A percentile compares a stretch with the other conserved stretches of the same genome.
Conservation (phyloP, 1,284 basidiomycete genomes). For the Grifola frondosa region DNA sequence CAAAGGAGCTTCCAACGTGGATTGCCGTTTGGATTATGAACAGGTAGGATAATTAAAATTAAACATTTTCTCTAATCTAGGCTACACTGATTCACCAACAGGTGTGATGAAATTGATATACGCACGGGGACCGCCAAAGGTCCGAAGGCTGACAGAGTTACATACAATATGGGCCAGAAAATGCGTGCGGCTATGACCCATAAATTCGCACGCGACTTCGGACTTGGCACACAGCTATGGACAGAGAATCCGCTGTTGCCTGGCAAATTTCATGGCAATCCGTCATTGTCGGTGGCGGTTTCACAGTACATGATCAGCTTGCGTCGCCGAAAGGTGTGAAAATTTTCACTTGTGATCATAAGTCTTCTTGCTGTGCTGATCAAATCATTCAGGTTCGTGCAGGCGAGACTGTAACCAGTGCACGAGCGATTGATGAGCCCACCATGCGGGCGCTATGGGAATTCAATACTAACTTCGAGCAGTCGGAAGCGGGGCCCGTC, state of each 20-base stretch:
- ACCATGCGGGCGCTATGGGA: slow-evolving; percentile 19
- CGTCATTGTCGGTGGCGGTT: slow-evolving; percentile 20
- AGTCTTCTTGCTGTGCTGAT: no score
- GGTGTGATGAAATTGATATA: slow-evolving; percentile 21
- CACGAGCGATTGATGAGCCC: slow-evolving; percentile 20
- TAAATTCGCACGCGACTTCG: slow-evolving; percentile 20
- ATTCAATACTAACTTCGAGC: slow-evolving; percentile 14
- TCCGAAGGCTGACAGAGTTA: slow-evolving; percentile 1
- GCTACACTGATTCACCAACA: slow-evolving; percentile 4
- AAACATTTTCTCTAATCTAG: no score
- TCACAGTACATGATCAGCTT: slow-evolving; percentile 30
- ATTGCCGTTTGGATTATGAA: slow-evolving; percentile 24
- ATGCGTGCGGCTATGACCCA: slow-evolving; percentile 28
- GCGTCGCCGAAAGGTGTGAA: slow-evolving; percentile 11
- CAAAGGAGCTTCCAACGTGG: slow-evolving; percentile 19
- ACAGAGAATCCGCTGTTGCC: slow-evolving; percentile 10
- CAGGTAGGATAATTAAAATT: slow-evolving; percentile 13
- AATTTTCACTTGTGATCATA: not conserved
- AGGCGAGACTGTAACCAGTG: slow-evolving; percentile 25
- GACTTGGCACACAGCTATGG: slow-evolving; percentile 18
- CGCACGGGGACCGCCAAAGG: slow-evolving; percentile 17
- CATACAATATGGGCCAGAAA: slow-evolving; percentile 22
- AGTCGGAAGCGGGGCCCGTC: not conserved
- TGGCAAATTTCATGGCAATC: slow-evolving; percentile 20
- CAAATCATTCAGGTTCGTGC: slow-evolving; percentile 9